These are phyloP conservation scores for Vigna unguiculata DNA, from an alignment of 306 rosid genomes.

Conservation along the genomic window DNA sequence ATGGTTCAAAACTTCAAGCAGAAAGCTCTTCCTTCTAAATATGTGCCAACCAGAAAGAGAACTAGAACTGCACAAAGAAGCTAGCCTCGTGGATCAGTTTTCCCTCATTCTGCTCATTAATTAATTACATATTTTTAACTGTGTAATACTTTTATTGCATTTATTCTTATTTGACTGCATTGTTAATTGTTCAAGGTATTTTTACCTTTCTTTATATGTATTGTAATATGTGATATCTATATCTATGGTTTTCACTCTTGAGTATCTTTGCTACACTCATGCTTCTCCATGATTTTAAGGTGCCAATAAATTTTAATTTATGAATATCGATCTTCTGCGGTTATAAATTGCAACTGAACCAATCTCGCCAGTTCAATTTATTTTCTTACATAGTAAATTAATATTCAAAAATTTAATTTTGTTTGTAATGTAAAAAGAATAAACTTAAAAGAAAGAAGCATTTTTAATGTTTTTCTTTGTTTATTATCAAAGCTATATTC, in stretches of 20 bases:
- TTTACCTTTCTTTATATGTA: neutral
- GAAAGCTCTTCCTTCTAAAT: conserved; percentile 47
- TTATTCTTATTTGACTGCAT: neutral
- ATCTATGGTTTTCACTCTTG: too few species aligned
- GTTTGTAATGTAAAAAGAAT: neutral
- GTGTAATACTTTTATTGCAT: conserved; percentile 17
- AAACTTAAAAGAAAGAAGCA: neutral
- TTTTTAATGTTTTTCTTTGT: neutral
- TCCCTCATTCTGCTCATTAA: conserved; percentile 3
- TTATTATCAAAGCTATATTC: neutral
- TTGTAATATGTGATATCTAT: conserved; percentile 4
- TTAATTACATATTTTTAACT: conserved; percentile 1
- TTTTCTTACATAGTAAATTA: too few species aligned
- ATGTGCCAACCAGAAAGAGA: conserved; percentile 56
- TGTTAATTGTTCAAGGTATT: conserved; percentile 23
- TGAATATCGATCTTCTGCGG: neutral
- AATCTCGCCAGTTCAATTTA: neutral
- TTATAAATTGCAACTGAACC: neutral
- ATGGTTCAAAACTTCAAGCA: conserved; percentile 80
- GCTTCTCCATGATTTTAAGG: neutral
- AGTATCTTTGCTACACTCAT: neutral
- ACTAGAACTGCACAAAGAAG: conserved; percentile 48
- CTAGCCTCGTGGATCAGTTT: conserved; percentile 23
- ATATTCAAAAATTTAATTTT: neutral
- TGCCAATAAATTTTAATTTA: neutral